Evolutionary conservation across 1,284 basidiomycete genomes (phyloP).

Genomic region (Irpex lacteus): DNA sequence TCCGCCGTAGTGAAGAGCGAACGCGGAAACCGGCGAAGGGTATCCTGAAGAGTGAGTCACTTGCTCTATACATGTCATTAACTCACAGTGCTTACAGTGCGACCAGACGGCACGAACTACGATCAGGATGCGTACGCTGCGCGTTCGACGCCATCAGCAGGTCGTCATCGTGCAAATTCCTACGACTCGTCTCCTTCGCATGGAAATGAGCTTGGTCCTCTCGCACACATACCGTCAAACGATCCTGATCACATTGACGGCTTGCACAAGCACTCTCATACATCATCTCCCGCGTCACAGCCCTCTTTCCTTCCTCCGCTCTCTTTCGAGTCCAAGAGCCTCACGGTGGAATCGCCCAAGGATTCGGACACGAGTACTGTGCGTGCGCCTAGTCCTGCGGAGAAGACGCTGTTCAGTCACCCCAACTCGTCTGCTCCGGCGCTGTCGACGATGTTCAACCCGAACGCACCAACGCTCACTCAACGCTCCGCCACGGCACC

Average conservation of each 20-base stretch:
- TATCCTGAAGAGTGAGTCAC: constrained; percentile 82
- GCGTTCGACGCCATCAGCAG: constrained; percentile 42
- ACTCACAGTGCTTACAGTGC: constrained; percentile 25
- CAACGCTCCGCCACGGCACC: constrained; percentile 66
- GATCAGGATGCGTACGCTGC: constrained; percentile 53
- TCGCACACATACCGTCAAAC: constrained; percentile 75
- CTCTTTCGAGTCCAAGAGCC: constrained; percentile 47
- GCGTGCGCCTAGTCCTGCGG: constrained; percentile 26
- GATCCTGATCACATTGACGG: constrained; percentile 87
- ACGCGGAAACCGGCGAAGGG: constrained; percentile 71
- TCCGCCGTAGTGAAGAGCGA: constrained; percentile 65
- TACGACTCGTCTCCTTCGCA: constrained; percentile 62
- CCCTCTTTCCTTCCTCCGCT: constrained; percentile 53
- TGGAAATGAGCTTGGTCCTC: constrained; percentile 59
- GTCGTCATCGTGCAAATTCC: constrained; percentile 73
- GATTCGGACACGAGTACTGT: constrained; percentile 30
- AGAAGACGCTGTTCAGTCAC: constrained; percentile 61
- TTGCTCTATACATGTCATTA: constrained; percentile 10
- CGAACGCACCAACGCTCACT: constrained; percentile 44
- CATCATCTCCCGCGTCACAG: constrained; percentile 32
- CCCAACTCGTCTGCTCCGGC: constrained; percentile 89
- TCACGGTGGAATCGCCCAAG: constrained; percentile 33
- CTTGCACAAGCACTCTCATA: constrained; percentile 62
- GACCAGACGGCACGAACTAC: constrained; percentile 59
- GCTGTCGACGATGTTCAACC: constrained; percentile 57